phyloP scores from a whole-genome alignment of 371 early-diverging fungal genomes.

The Dinochytrium kinnereticum region DNA sequence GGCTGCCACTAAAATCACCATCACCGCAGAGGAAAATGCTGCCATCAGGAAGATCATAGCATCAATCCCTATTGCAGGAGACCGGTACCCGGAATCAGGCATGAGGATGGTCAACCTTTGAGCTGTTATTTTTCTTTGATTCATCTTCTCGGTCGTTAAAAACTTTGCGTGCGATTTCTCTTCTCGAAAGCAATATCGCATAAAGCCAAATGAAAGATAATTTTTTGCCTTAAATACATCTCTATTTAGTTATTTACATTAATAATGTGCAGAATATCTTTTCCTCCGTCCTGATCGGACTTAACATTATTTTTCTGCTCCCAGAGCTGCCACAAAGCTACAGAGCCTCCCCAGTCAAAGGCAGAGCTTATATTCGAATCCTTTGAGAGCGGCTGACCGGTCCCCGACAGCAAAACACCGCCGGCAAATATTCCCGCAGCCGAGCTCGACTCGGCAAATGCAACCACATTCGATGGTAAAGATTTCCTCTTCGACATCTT shows the following conservation, averaged over 20 bases:
- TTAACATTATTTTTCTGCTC: background rate
- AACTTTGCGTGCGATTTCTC: too few relatives aligned
- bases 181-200: background rate
- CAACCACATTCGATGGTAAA: background rate
- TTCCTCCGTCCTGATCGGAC: conserved; percentile 8
- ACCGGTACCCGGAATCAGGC: conserved; percentile 42
- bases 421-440: background rate
- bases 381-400: too few relatives aligned
- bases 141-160: background rate
- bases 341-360: background rate
- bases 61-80: conserved; percentile 42
- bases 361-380: too few relatives aligned
- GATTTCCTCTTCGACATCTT: background rate
- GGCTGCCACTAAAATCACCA: conserved; percentile 41
- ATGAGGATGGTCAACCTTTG: conserved; percentile 36
- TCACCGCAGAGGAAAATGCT: conserved; percentile 54
- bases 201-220: background rate
- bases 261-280: conserved; percentile 14
- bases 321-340: conserved; percentile 16
- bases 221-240: background rate
- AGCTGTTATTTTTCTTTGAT: background rate
- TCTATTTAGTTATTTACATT: background rate
- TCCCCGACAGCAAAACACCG: background rate
- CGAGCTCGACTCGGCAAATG: background rate
- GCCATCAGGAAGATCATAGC: conserved; percentile 50